Base-by-base conservation (phyloP, 768 basidiomycete genomes). In the Russula griseocarnosa region DNA sequence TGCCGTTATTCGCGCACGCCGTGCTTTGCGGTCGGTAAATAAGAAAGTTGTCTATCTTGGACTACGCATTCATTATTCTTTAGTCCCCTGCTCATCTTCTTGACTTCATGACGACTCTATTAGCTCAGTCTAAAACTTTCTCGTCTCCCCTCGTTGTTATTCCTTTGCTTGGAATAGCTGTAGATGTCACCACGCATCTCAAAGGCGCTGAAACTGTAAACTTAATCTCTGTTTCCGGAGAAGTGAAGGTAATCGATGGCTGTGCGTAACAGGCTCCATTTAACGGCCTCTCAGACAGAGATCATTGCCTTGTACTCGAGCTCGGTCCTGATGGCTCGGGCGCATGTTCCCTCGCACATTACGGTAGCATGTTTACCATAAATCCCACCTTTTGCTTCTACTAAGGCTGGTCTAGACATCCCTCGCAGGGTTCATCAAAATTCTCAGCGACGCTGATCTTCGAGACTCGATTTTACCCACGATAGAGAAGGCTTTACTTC, bases 401-500 rank as follows among this genome's bases (percentile, higher is more conserved):
- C 67, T 63, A 36, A 68, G 63, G 18, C 20, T 3, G 32, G 51
- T 30, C 49, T 40, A 42, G 70, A 86, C 83, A 71, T 70, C n/a
- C 79, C 83, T 47, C 76, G 88, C 22, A 80, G 64, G 87, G 86
- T 88, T 92, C 72, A 80, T 92, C 62, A 70, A 74, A 3, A 79
- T 75, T 0, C 82, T 91, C 5, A 76, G 76, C 1, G 71, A 77
- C 0, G 78, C 81, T 0, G 84, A 87, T 42, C 75, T 94, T 32
- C 72, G 73, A 1, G 73, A 76, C 5, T 74, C 75, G 0, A 76
- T 95, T 50, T 74, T 94, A 0, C 91, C 92, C 0, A 79, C 80
- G 0, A 83, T 91, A 42, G 93, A 95, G 71, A 93, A 92, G 68
- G 83, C 90, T 1, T 72, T 96, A 9, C 75, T 92, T 11, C 84